Evolutionary conservation across 1,139 yeast species (phyloP), one percentile per base, ranked within the genome.

Genomic region (Geotrichum candidum): DNA sequence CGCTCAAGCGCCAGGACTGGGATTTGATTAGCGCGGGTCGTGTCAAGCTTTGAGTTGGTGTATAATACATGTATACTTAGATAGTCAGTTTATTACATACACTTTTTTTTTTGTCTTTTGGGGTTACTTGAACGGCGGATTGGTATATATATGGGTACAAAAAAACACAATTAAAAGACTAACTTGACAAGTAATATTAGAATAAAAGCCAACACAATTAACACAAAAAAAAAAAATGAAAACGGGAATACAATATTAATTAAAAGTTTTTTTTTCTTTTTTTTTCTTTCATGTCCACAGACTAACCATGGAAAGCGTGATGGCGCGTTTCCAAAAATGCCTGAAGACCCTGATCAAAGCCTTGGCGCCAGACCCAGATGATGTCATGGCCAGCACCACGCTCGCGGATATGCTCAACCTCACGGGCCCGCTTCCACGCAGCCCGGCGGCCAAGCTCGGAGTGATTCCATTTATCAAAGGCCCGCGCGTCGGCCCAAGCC

Each of bases 281-380:
- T 18, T 18, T 18, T 18, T 18, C 18, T 18, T 18, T 18, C 18
- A 18, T 18, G 18, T 18, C 18, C 18, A 18, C 18, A 18, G 18
- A 13, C 51, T 25, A 59, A 18, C 59, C 56, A 31, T 56, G 59
- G 27, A 50, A 60, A 6, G 60, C 59, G 9, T 57, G 23, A 2
- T 53, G 11, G 22, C 63, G 33, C n/a, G 62, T 54, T 22, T 61
- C 63, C 52, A 60, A 38, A 62, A 73, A 63, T 18, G 67, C 71
- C 35, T 76, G 68, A 65, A 82, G 67, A 0, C 90, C 97, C 58
- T 82, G 80, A 61, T 83, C 83, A 71, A 83, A 91, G 0, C 96
- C 97, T 67, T 88, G 94, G 46, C 86, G 89, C 87, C 90, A 92
- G 73, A 88, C 96, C 97, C 97, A 92, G 61, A 84, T 62, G 65